Percentiles rank a stretch among this genome's conserved stretches.
Evolutionary conservation across 371 early-diverging fungal species (phyloP).

Genomic region (Lichtheimia ornata): DNA sequence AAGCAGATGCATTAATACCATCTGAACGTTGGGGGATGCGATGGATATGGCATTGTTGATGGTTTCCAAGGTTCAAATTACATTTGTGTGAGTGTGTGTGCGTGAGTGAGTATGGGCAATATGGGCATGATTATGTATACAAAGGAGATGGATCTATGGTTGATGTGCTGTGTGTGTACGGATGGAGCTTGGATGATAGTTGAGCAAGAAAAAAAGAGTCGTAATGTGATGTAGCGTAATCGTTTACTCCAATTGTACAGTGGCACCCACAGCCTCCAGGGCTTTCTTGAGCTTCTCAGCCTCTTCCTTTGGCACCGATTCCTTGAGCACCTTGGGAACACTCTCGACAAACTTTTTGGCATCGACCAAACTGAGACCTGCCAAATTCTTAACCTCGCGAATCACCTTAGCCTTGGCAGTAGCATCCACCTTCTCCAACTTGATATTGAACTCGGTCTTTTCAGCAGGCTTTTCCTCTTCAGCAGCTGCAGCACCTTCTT

Average conservation of each 20-base stretch:
- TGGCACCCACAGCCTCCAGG: constrained; percentile 93
- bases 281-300: constrained; percentile 96
- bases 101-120: too few species aligned
- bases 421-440: constrained; percentile 95
- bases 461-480: constrained; percentile 85
- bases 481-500: constrained; percentile 69
- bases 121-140: too few species aligned
- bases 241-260: constrained; percentile 87
- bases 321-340: constrained; percentile 94
- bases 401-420: constrained; percentile 96
- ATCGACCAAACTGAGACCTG: constrained; percentile 93
- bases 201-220: neutral
- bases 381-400: constrained; percentile 94
- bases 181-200: neutral
- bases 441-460: constrained; percentile 93
- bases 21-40: too few species aligned
- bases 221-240: too few species aligned
- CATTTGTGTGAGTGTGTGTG: too few species aligned
- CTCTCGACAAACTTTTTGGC: constrained; percentile 99
- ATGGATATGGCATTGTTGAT: too few species aligned
- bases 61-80: too few species aligned
- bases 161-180: too few species aligned
- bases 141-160: too few species aligned
- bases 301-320: constrained; percentile 91
- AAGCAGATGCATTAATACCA: too few species aligned